These are phyloP conservation scores for Nannizzia gypsea DNA, from an alignment of 2,329 filamentous ascomycete genomes.

Conservation along the genomic window DNA sequence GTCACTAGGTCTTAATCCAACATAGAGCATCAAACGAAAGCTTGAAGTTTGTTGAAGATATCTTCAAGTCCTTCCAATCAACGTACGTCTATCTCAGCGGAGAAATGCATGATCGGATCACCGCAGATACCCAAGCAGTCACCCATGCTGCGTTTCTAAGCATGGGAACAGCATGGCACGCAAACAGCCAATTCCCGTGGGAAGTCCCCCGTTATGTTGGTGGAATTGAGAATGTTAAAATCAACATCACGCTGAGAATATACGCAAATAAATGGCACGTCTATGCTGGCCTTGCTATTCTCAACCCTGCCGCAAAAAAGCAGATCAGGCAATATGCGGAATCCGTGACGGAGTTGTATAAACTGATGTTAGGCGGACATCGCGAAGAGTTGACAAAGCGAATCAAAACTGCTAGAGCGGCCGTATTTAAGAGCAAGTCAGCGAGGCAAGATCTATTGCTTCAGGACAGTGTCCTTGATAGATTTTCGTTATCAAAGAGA, in stretches of 20 bases:
- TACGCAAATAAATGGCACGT: constrained; percentile 99
- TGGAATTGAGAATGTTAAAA: constrained; percentile 98
- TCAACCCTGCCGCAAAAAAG: constrained; percentile 82
- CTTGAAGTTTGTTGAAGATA: constrained; percentile 64
- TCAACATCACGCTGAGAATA: constrained; percentile 94
- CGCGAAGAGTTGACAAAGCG: constrained; percentile 59
- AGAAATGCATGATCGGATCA: constrained; percentile 86
- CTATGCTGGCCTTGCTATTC: constrained; percentile 90
- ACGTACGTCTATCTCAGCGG: constrained; percentile 82
- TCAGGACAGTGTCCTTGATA: constrained; percentile 69
- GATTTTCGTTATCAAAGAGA: constrained; percentile 67
- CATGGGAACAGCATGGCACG: constrained; percentile 97
- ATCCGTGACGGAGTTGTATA: constrained; percentile 87
- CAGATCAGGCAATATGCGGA: constrained; percentile 92
- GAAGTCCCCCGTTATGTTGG: constrained; percentile 90
- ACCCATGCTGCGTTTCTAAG: constrained; percentile 93
- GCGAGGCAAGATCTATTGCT: constrained; percentile 57
- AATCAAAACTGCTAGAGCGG: constrained; percentile 67
- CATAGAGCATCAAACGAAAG: constrained; percentile 72
- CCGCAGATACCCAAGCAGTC: constrained; percentile 93
- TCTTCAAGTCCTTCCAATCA: constrained; percentile 72
- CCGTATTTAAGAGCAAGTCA: constrained; percentile 48
- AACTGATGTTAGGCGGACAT: constrained; percentile 86
- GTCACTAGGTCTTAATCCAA: constrained; percentile 61
- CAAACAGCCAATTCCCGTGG: constrained; percentile 93